Evolutionary conservation across 2,329 filamentous ascomycete genomes (phyloP), one percentile per base, ranked within the genome.

Genomic region (Hymenoscyphus albidus): DNA sequence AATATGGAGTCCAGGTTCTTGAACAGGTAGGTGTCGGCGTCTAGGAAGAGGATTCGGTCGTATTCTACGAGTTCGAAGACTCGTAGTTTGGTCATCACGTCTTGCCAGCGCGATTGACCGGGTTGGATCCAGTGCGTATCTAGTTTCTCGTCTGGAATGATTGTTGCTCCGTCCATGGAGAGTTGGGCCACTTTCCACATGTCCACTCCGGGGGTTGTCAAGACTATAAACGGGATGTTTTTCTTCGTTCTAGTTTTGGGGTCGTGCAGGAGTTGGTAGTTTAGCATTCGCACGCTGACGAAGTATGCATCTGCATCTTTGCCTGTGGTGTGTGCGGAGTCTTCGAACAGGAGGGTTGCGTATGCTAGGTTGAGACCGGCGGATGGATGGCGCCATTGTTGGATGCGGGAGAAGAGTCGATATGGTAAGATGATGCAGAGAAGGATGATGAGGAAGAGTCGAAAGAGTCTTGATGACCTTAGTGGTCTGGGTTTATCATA

Each of bases 231-330:
- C 1, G 76, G 73, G 22, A 76, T 75, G 0, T 60, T 59, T n/a
- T 62, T 66, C 5, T 68, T 71, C 12, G 71, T 71, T 5, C 71
- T 68, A 6, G 77, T 79, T 4, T 64, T 63, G 1, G 71, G 65
- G 22, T 70, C 68, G 58, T 78, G 73, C 6, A 74, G 70, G 2
- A 79, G 70, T 65, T 78, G 77, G 63, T 78, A 77, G 14, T 70
- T 71, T 12, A 79, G 70, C 48, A 77, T 68, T 2, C 77, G 75
- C 0, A 74, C 72, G 13, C 73, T 70, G 13, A 70, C 68, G 61
- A 77, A 76, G 68, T 78, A 79, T 1, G 38, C 48, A 32, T 70
- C 65, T 35, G 35, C 31, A n/a, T 61, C 59, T 31, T 18, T 48
- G 9, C 13, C 35, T 1, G 35, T 55, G 5, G n/a, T 13, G 18